phyloP scores from a whole-genome alignment of 306 rosid genomes.

The Cercis canadensis region DNA sequence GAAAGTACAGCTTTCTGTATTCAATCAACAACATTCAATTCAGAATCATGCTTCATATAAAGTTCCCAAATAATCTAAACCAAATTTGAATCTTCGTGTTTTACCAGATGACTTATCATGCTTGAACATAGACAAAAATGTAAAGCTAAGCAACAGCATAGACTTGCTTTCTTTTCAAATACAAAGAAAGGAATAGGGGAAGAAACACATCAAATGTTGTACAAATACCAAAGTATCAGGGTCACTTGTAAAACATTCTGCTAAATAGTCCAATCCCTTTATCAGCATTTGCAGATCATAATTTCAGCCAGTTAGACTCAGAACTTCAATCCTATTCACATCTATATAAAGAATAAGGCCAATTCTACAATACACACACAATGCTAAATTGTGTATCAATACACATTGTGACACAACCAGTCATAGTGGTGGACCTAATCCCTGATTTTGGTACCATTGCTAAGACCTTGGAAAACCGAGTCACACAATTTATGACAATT shows the following conservation, averaged over 20 bases:
- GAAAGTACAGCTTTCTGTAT: slow-evolving; percentile 98
- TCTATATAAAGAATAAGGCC: background rate
- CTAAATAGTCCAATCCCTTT: background rate
- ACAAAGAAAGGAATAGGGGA: background rate
- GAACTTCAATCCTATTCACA: background rate
- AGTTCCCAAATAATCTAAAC: slow-evolving; percentile 13
- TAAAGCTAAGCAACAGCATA: background rate
- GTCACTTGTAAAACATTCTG: background rate
- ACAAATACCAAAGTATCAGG: background rate
- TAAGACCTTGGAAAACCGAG: background rate
- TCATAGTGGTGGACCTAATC: no score
- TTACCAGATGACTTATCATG: slow-evolving; percentile 32
- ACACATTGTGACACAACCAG: no score
- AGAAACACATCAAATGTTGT: background rate
- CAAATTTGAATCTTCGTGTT: slow-evolving; percentile 5
- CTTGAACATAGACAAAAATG: slow-evolving; percentile 26
- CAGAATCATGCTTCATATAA: slow-evolving; percentile 30
- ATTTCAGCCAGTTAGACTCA: no score
- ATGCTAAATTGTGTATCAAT: background rate
- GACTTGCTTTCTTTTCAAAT: no score
- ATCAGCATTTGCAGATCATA: background rate
- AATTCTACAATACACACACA: background rate
- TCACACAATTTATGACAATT: background rate
- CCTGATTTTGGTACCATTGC: no score
- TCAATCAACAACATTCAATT: slow-evolving; percentile 47